Evolutionary conservation across 768 basidiomycete genomes (phyloP).

Genomic region (Holtermannia corniformis): DNA sequence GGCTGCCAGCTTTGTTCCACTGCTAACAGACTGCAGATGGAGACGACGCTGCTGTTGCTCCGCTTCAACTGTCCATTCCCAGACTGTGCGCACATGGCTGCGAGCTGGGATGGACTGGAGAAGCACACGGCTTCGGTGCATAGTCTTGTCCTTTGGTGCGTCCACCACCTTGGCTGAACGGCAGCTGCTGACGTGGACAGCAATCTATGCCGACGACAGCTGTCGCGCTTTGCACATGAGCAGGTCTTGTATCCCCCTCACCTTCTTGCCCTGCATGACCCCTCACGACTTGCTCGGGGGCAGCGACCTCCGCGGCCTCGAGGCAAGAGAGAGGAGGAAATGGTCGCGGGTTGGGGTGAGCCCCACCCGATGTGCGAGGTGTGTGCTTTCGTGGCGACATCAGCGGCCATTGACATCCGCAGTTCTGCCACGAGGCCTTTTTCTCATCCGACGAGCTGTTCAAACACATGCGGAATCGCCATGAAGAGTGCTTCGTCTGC

Average conservation of each 20-base stretch:
- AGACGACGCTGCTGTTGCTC: slow-evolving; percentile 79
- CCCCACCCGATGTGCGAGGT: slow-evolving; percentile 43
- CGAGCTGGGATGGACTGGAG: slow-evolving; percentile 83
- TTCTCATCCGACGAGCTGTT: slow-evolving; percentile 91
- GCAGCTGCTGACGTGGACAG: slow-evolving; percentile 42
- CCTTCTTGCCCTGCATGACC: slow-evolving; percentile 62
- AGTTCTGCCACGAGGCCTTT: slow-evolving; percentile 87
- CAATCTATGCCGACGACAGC: slow-evolving; percentile 74
- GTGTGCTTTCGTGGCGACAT: slow-evolving; percentile 1
- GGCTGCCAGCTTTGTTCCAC: too few species aligned
- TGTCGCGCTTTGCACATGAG: slow-evolving; percentile 94
- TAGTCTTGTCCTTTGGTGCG: slow-evolving; percentile 70
- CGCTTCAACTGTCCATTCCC: slow-evolving; percentile 88
- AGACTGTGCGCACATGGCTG: slow-evolving; percentile 71
- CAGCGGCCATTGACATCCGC: slow-evolving; percentile 22
- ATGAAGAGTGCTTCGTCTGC: slow-evolving; percentile 96
- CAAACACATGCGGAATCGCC: slow-evolving; percentile 79
- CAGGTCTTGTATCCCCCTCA: slow-evolving; percentile 68
- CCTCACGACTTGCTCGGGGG: slow-evolving; percentile 49
- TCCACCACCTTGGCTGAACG: slow-evolving; percentile 6
- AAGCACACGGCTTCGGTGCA: slow-evolving; percentile 70
- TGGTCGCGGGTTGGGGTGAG: slow-evolving; percentile 37
- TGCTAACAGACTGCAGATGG: slow-evolving; percentile 54
- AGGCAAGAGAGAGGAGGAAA: slow-evolving; percentile 31
- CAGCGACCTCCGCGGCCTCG: slow-evolving; percentile 30